Percentiles rank a stretch among this genome's conserved stretches.
Conservation (phyloP, 2,329 filamentous ascomycete species). For the Rhynchosporium secalis region DNA sequence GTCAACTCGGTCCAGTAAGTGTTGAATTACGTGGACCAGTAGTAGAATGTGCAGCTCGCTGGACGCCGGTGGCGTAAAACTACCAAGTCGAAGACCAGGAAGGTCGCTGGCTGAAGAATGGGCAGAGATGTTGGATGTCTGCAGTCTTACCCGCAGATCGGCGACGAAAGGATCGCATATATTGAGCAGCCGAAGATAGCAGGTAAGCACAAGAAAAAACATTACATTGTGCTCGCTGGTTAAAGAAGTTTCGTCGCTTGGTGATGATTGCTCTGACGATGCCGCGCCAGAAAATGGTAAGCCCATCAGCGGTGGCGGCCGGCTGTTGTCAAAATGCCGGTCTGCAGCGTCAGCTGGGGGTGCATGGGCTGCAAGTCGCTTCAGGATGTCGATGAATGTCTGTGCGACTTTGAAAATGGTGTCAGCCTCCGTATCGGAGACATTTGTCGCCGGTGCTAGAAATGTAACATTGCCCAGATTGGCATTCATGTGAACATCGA, state of each 20-base stretch:
- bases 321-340: background rate
- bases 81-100: background rate
- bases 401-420: slow-evolving; percentile 5
- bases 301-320: background rate
- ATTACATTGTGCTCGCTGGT: slow-evolving; percentile 3
- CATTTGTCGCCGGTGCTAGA: background rate
- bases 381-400: slow-evolving; percentile 6
- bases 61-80: background rate
- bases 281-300: background rate
- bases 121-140: background rate
- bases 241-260: background rate
- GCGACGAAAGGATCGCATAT: background rate
- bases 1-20: slow-evolving; percentile 1
- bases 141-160: slow-evolving; percentile 5
- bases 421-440: background rate
- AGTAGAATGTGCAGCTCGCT: slow-evolving; percentile 1
- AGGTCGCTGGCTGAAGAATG: background rate
- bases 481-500: background rate
- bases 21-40: background rate
- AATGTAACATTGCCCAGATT: background rate
- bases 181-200: slow-evolving; percentile 6
- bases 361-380: background rate
- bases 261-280: background rate
- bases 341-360: background rate
- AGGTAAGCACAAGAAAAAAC: slow-evolving; percentile 7